Evolutionary conservation across 1,284 basidiomycete genomes (phyloP).

Genomic region (Pseudozyma sp.): DNA sequence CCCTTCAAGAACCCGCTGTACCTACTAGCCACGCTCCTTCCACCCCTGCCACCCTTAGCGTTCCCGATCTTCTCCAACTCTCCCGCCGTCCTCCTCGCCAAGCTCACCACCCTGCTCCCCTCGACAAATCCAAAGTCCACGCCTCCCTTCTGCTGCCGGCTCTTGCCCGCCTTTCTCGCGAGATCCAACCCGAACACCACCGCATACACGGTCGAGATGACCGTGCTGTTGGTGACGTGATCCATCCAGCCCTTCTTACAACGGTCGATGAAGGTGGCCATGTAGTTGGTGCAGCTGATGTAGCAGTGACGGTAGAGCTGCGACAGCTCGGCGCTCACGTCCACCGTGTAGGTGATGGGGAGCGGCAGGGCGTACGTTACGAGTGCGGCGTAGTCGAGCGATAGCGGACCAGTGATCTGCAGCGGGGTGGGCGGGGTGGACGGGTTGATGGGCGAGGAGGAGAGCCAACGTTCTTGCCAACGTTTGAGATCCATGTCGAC

Average conservation of each 20-base stretch:
- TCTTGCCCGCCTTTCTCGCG: slow-evolving; percentile 6
- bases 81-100: slow-evolving; percentile 13
- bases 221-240: slow-evolving; percentile 25
- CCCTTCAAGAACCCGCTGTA: slow-evolving; percentile 31
- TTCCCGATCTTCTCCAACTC: slow-evolving; percentile 22
- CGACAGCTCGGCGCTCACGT: slow-evolving; percentile 19
- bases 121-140: slow-evolving; percentile 34
- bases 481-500: slow-evolving; percentile 48
- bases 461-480: slow-evolving; percentile 51
- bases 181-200: slow-evolving; percentile 36
- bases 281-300: slow-evolving; percentile 42
- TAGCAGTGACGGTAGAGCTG: slow-evolving; percentile 41
- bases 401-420: slow-evolving; percentile 31
- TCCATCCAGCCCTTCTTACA: slow-evolving; percentile 18
- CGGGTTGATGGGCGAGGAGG: background rate
- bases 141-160: background rate
- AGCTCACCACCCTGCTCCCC: slow-evolving; percentile 7
- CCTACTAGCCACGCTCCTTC: slow-evolving; percentile 22
- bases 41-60: slow-evolving; percentile 1
- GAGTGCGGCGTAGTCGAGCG: slow-evolving; percentile 44
- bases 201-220: slow-evolving; percentile 40
- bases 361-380: slow-evolving; percentile 47
- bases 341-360: slow-evolving; percentile 30
- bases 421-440: slow-evolving; percentile 18
- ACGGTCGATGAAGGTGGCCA: slow-evolving; percentile 42